phyloP scores from a whole-genome alignment of 1,139 yeast genomes.

The Hyphopichia wangnamkhiaoensis region DNA sequence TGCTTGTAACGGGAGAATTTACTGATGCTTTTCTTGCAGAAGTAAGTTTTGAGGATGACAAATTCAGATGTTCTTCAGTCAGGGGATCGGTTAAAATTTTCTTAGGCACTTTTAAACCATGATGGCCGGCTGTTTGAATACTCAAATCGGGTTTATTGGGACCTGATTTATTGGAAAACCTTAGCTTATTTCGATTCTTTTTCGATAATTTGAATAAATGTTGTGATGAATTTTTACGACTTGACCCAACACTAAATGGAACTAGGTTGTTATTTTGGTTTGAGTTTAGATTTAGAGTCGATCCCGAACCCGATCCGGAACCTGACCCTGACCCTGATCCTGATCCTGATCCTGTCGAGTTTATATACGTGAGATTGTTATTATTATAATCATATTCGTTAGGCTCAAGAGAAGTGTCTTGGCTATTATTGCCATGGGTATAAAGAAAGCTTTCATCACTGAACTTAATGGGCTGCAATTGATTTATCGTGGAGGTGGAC shows the following conservation, averaged over 20 bases:
- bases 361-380: neutral
- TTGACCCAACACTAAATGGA: neutral
- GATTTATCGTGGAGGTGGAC: slow-evolving; percentile 21
- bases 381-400: neutral
- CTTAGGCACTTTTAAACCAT: slow-evolving; percentile 28
- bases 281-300: neutral
- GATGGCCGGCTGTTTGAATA: slow-evolving; percentile 32
- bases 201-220: slow-evolving; percentile 10
- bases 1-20: slow-evolving; percentile 36
- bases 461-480: slow-evolving; percentile 3
- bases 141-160: slow-evolving; percentile 27
- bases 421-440: slow-evolving; percentile 2
- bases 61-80: slow-evolving; percentile 17
- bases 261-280: neutral
- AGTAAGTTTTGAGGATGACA: neutral
- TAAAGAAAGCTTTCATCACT: neutral
- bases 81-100: slow-evolving; percentile 22
- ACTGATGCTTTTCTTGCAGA: slow-evolving; percentile 26
- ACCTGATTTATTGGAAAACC: slow-evolving; percentile 12
- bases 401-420: slow-evolving; percentile 1
- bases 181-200: slow-evolving; percentile 17
- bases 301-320: neutral
- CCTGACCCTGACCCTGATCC: neutral
- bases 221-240: neutral
- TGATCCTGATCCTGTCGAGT: slow-evolving; percentile 1